phyloP scores from a whole-genome alignment of 2,329 filamentous ascomycete genomes.

The Penicillium sp. region DNA sequence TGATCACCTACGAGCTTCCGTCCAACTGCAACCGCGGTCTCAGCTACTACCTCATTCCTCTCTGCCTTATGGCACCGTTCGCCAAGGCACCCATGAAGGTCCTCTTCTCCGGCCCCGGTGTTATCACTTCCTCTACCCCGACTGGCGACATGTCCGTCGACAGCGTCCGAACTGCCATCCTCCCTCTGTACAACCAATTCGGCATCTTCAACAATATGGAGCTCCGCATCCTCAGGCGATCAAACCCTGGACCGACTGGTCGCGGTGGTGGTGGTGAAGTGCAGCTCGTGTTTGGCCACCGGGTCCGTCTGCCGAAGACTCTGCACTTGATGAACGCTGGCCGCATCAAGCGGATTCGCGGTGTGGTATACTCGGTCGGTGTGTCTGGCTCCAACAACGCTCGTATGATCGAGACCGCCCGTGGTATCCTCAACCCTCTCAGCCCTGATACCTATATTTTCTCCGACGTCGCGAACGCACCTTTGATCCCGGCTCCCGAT shows the following conservation, averaged over 20 bases:
- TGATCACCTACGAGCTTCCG: constrained; percentile 79
- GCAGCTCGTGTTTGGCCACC: constrained; percentile 90
- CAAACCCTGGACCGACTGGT: constrained; percentile 73
- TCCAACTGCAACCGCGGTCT: constrained; percentile 76
- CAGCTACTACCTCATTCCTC: constrained; percentile 86
- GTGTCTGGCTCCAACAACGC: constrained; percentile 92
- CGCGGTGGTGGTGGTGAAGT: constrained; percentile 85
- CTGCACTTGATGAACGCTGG: constrained; percentile 84
- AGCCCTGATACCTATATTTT: constrained; percentile 89
- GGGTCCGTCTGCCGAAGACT: constrained; percentile 91
- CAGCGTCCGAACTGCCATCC: constrained; percentile 86
- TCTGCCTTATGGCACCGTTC: constrained; percentile 90
- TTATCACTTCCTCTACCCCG: constrained; percentile 85
- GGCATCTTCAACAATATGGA: constrained; percentile 87
- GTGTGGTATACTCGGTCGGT: constrained; percentile 90
- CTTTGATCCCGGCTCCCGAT: constrained; percentile 67
- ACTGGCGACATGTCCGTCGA: constrained; percentile 88
- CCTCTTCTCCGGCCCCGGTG: constrained; percentile 83
- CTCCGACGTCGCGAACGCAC: constrained; percentile 64
- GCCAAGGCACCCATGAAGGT: constrained; percentile 90
- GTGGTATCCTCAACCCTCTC: constrained; percentile 83
- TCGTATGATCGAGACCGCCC: constrained; percentile 88
- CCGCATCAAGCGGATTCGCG: constrained; percentile 82
- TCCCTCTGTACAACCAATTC: constrained; percentile 87
- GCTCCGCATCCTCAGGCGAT: constrained; percentile 76